Evolutionary conservation across 495 filamentous ascomycete species (phyloP), one percentile per base, ranked within the genome.

Genomic region (Copromyces sp.): DNA sequence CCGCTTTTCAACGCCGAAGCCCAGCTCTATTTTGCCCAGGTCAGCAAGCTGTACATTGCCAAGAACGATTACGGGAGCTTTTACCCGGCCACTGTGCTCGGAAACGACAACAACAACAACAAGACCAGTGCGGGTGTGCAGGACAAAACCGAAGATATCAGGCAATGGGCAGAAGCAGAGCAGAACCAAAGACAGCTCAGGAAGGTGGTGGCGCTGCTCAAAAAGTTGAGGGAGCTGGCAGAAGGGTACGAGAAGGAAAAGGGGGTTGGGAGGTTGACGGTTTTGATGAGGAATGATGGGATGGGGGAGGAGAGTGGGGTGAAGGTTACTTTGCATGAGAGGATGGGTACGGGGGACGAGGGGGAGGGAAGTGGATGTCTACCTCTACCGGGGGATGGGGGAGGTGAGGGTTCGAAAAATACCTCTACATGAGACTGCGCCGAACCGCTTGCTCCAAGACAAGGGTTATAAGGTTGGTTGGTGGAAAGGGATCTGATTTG

Each of bases 21-120:
- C 4, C 78, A 78, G 71, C 69, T 79, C 14, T 79, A 75, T 70
- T 79, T 79, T 7, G 29, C 65, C 7, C 76, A 74, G 2, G 39
- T 75, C 4, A 37, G 11, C 2, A 44, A 73, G 65, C 61, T 79
- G n/a, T 74, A 73, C 61, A 41, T 73, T 3, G 76, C 76, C n/a
- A 12, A 39, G 37, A 77, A 79, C 65, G 20, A 29, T 2, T 29
- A 14, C 9, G 11, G 76, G 77, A 7, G 41, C 42, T 17, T 79
- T 76, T 42, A 40, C 1, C 0, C 24, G 4, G 7, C 14, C 41
- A 42, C 14, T 2, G 41, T 37, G 38, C 4, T 47, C 73, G 16
- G 47, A 32, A 20, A 35, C 41, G 1, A 37, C 20, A n/a, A 4
- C 4, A 20, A 39, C n/a, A 40, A 32, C 42, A 70, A 12, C 3